Evolutionary conservation across 768 basidiomycete species (phyloP).

Genomic region (Tylopilus intermedius): DNA sequence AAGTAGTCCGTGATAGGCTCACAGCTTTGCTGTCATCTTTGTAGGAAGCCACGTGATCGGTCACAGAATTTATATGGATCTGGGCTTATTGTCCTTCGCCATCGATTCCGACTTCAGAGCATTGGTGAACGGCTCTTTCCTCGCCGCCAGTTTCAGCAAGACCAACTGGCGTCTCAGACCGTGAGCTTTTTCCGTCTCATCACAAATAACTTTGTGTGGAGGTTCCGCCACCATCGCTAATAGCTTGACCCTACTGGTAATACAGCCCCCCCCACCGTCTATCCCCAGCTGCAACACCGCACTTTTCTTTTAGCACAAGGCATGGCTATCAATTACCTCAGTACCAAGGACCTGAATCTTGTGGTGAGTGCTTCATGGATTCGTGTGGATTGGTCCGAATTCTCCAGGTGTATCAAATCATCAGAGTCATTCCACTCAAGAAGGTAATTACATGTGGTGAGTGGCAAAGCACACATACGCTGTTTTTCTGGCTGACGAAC

Average conservation of each 20-base stretch:
- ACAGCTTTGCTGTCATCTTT: no score
- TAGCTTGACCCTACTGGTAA: no score
- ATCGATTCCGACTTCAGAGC: no score
- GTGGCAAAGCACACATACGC: neutral
- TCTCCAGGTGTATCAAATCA: constrained; percentile 59
- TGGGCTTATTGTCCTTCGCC: no score
- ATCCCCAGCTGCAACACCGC: no score
- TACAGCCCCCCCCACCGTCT: neutral
- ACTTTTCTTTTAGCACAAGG: neutral
- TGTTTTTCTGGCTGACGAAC: neutral
- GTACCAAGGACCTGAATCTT: constrained; percentile 11
- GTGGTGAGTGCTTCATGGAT: constrained; percentile 3
- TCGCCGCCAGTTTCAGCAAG: no score
- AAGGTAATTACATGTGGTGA: constrained; percentile 63
- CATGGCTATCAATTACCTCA: neutral
- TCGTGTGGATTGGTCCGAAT: neutral
- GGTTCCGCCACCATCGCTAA: neutral
- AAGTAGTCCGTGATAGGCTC: no score
- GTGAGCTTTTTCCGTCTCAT: neutral
- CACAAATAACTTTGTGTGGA: neutral
- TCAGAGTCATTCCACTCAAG: constrained; percentile 56
- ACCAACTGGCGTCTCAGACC: neutral
- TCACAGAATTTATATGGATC: neutral
- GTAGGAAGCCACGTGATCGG: neutral
- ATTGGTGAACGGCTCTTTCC: no score